Percentiles rank a stretch among this genome's conserved stretches.
phyloP scores from a whole-genome alignment of 2,329 filamentous ascomycete genomes.

The Alternaria brassicicola region DNA sequence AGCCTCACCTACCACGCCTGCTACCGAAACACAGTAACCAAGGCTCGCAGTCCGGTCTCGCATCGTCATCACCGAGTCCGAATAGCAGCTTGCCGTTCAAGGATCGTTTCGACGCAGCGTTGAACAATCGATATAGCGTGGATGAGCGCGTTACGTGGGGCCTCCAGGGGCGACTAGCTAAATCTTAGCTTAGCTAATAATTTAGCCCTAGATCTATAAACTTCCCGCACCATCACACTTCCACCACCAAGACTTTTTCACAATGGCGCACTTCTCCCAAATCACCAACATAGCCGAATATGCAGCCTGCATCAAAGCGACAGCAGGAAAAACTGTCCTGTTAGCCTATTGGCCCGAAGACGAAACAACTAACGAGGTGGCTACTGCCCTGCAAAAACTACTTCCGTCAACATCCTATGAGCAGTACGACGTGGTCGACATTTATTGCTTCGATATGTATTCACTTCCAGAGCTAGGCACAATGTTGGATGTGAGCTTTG shows the following conservation, averaged over 20 bases:
- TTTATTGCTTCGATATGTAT: conserved; percentile 34
- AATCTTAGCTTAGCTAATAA: background rate
- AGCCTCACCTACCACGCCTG: background rate
- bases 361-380: conserved; percentile 21
- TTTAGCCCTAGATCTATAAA: background rate
- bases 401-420: conserved; percentile 20
- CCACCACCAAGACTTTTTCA: background rate
- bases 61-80: background rate
- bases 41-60: background rate
- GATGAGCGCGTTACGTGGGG: background rate
- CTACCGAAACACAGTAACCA: background rate
- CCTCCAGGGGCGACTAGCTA: background rate
- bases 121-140: conserved; percentile 20
- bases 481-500: conserved; percentile 30
- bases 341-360: conserved; percentile 33
- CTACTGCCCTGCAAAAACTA: conserved; percentile 19
- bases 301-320: conserved; percentile 20
- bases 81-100: too few relatives aligned
- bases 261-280: conserved; percentile 19
- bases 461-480: conserved; percentile 28
- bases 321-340: conserved; percentile 28
- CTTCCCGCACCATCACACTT: background rate
- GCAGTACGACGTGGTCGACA: conserved; percentile 21
- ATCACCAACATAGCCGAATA: conserved; percentile 25
- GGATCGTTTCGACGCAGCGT: background rate